These are phyloP conservation scores for Penicillium sp. DNA, from an alignment of 2,329 filamentous ascomycete species.

Conservation along the genomic window DNA sequence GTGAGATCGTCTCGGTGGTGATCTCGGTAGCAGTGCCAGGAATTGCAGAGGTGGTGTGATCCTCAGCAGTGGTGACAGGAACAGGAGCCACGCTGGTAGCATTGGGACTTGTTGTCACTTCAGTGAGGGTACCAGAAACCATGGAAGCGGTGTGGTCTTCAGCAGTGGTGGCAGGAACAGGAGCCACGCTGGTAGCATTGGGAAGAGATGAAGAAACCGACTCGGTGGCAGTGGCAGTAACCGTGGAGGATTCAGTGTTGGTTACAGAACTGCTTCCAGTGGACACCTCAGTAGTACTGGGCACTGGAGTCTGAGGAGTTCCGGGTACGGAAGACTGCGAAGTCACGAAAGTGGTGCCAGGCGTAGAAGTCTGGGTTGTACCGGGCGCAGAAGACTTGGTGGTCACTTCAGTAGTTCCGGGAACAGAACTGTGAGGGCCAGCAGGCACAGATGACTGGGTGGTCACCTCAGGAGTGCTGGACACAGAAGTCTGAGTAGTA, in stretches of 20 bases:
- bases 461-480: background rate
- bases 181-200: background rate
- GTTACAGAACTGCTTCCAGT: background rate
- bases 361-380: background rate
- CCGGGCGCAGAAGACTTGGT: background rate
- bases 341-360: background rate
- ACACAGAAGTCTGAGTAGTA: background rate
- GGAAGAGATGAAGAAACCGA: background rate
- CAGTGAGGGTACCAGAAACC: background rate
- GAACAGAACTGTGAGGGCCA: background rate
- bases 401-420: background rate
- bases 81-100: background rate
- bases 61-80: background rate
- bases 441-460: background rate
- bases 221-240: constrained; percentile 2
- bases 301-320: background rate
- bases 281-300: background rate
- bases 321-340: background rate
- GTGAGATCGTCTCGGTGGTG: background rate
- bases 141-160: background rate
- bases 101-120: background rate
- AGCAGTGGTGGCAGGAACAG: background rate
- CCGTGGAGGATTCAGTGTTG: background rate
- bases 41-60: no score
- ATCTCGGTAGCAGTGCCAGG: no score